phyloP scores from a whole-genome alignment of 352 stramenopile species.

The Peronospora destructor region DNA sequence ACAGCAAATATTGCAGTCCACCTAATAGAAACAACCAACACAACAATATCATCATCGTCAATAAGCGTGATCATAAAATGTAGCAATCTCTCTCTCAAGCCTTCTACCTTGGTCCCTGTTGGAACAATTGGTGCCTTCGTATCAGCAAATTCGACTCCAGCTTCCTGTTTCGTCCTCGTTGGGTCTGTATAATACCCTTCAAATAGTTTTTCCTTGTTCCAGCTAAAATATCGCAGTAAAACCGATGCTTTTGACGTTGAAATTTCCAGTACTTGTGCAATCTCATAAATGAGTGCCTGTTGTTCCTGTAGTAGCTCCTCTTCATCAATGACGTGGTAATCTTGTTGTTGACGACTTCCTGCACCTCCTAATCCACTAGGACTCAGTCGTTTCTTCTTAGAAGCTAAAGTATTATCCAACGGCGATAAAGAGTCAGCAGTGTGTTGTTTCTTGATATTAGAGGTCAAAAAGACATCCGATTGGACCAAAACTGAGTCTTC shows the following conservation, averaged over 20 bases:
- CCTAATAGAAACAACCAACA: constrained; percentile 28
- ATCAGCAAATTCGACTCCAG: constrained; percentile 55
- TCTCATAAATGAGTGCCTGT: constrained; percentile 53
- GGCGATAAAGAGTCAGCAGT: constrained; percentile 33
- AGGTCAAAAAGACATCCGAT: too few relatives aligned
- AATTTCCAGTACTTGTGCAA: constrained; percentile 73
- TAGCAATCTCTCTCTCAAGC: background rate
- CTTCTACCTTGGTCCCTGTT: constrained; percentile 33
- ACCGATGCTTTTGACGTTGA: constrained; percentile 50
- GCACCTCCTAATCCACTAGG: constrained; percentile 30
- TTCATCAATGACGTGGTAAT: constrained; percentile 84
- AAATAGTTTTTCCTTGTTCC: constrained; percentile 89
- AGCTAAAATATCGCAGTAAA: constrained; percentile 78
- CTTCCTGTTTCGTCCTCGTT: constrained; percentile 41
- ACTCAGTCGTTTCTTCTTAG: constrained; percentile 71
- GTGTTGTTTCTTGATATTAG: constrained; percentile 30
- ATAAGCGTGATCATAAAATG: background rate
- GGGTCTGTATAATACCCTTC: constrained; percentile 81
- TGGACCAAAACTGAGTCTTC: constrained; percentile 3
- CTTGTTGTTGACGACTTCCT: constrained; percentile 24
- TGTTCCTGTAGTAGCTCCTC: constrained; percentile 71
- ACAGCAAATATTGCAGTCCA: constrained; percentile 92
- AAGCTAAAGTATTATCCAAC: constrained; percentile 34
- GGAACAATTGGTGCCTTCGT: constrained; percentile 30
- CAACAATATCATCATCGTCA: constrained; percentile 2